Base-by-base conservation (phyloP, 1,139 yeast species). In the Waltiozyma sp. region DNA sequence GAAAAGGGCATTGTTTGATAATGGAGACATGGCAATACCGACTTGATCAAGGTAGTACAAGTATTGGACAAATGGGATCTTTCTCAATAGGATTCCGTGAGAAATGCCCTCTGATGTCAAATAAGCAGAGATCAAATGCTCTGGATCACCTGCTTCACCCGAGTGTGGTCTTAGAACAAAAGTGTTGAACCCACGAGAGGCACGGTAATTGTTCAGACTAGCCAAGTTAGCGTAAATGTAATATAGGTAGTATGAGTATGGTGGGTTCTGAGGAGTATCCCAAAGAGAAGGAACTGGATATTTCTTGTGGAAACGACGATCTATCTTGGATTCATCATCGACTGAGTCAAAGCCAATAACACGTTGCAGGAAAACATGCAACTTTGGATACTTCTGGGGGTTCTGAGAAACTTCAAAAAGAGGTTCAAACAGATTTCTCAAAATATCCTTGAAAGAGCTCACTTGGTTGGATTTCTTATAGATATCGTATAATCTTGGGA, bases 91-190 rank as follows among this genome's bases (percentile, higher is more conserved):
- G 48, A 93, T 93, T 46, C 99, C 99, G 59, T 93, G 99, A 38
- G 95, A 86, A 49, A 91, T 93, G 43, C 94, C 86, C 57, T 91
- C 94, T 1, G 96, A 80, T 0, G 94, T 78, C 56, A 93, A 66
- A 57, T 84, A 93, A 1, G 98, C 93, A 44, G 91, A 75, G 38
- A 89, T 87, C 59, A 93, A 72, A 65, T 93, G 98, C 56, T 89
- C 97, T 1, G 98, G 96, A 57, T 93, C 97, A 43, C 99, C 99
- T 6, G 98, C 99, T 64, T 93, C 99, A 50, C 99, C 99, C 55
- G 96, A 86, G 61, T 93, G 99, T 2, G 99, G 99, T 56, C 98
- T 76, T 54, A 93, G 69, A 18, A 87, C 94, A 63, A 93, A 81
- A 0, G 97, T 89, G 59, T 86, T 89, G 64, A 75, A 84, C 0